Evolutionary conservation across 805 yeast genomes (phyloP), one percentile per base, ranked within the genome.

Genomic region (Nakazawaea pomicola): DNA sequence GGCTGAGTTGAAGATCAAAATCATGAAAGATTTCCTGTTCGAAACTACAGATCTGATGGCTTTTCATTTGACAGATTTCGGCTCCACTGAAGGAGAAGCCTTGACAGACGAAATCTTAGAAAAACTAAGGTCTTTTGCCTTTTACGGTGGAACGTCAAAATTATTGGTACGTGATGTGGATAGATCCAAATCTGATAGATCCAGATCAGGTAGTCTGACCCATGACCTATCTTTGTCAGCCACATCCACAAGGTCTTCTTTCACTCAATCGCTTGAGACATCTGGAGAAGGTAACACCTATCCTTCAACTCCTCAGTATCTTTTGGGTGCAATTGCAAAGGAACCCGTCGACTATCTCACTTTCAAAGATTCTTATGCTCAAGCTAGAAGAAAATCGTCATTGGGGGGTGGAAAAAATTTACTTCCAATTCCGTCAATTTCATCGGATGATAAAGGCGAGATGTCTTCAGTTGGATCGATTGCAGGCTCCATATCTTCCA

Each of bases 291-390:
- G 64, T 14, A 68, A 60, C 19, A 59, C 52, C 14, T 79, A 76
- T 50, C 86, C 81, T 16, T 72, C 76, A 11, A 83, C 91, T 0
- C 93, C 93, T 1, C 81, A 80, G 47, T 76, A 83, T 50, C 58
- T 80, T 41, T 64, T 80, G 24, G 78, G 73, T 40, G 60, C 29
- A n/a, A 38, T 23, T 23, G 35, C 10, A 52, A 56, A 62, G 21
- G 74, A 67, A 16, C 47, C 57, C 2, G 46, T 59, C 31, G 86
- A 80, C 55, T 80, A 80, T 49, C 51, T 76, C 57, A 79, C 71
- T 49, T 76, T 78, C 56, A 80, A 80, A 50, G 78, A 73, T n/a
- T 36, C 46, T 44, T 48, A 30, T 48, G 54, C 9, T 41, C 51
- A 14, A 24, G 5, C 33, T 12, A 35, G 32, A 18, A 34, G 33